A percentile compares a stretch with the other conserved stretches of the same genome.
phyloP scores from a whole-genome alignment of 345 rosid species.

The Crucihimalaya himalaica region DNA sequence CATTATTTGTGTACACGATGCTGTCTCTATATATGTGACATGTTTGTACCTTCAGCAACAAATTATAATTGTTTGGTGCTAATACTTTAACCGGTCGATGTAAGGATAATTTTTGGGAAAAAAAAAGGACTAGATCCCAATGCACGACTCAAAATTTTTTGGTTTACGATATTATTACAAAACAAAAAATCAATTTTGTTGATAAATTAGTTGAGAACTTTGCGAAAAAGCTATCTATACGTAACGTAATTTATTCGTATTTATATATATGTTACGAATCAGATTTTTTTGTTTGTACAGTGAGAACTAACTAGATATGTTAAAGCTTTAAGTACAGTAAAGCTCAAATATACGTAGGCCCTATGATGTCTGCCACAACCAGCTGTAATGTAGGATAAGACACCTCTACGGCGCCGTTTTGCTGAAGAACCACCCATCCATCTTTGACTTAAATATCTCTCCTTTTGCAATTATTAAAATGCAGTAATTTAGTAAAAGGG shows the following conservation, averaged over 20 bases:
- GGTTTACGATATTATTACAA: neutral
- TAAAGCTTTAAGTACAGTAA: slow-evolving; percentile 32
- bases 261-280: neutral
- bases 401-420: slow-evolving; percentile 45
- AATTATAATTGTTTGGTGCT: neutral
- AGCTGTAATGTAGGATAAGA: slow-evolving; percentile 43
- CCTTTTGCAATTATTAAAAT: neutral
- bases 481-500: neutral
- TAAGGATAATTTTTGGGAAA: neutral
- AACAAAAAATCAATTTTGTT: neutral
- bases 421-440: slow-evolving; percentile 27
- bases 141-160: neutral
- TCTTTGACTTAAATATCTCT: slow-evolving; percentile 29
- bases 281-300: neutral
- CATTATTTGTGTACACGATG: slow-evolving; percentile 7
- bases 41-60: slow-evolving; percentile 38
- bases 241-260: neutral
- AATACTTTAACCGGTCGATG: neutral
- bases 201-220: neutral
- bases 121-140: slow-evolving; percentile 21
- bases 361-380: slow-evolving; percentile 42
- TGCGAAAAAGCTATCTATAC: neutral
- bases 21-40: slow-evolving; percentile 38
- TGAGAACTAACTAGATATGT: slow-evolving; percentile 30
- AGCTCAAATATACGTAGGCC: slow-evolving; percentile 34